Conservation (phyloP, 2,329 filamentous ascomycete genomes). For the Apiospora kogelbergensis region DNA sequence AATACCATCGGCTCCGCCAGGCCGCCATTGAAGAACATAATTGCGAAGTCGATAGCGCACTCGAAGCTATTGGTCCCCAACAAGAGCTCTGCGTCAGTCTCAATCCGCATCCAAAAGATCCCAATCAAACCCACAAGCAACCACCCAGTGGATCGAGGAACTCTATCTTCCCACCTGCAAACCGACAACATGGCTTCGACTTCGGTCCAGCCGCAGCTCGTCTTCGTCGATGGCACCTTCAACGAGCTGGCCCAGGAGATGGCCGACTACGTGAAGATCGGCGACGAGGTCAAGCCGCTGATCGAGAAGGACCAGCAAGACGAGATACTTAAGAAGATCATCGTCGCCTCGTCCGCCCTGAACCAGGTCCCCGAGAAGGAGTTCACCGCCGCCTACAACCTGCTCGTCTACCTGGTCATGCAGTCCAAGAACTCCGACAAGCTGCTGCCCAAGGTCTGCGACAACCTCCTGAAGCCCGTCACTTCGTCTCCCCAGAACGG, state of each 20-base stretch:
- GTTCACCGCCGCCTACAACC: slow-evolving; percentile 93
- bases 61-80: slow-evolving; percentile 3
- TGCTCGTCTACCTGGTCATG: slow-evolving; percentile 88
- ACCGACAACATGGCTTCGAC: slow-evolving; percentile 18
- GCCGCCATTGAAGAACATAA: slow-evolving; percentile 7
- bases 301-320: slow-evolving; percentile 77
- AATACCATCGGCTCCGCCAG: slow-evolving; percentile 7
- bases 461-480: slow-evolving; percentile 84
- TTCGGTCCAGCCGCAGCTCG: slow-evolving; percentile 52
- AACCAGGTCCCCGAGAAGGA: slow-evolving; percentile 93
- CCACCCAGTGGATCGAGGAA: slow-evolving; percentile 2
- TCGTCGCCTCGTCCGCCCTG: slow-evolving; percentile 73
- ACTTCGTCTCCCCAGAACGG: slow-evolving; percentile 84
- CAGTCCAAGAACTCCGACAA: slow-evolving; percentile 83
- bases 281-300: slow-evolving; percentile 75
- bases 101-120: background rate
- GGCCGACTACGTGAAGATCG: slow-evolving; percentile 86
- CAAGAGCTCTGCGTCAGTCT: slow-evolving; percentile 2
- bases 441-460: slow-evolving; percentile 85
- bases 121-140: background rate
- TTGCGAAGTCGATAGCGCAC: slow-evolving; percentile 6
- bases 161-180: background rate
- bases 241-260: slow-evolving; percentile 92
- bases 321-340: slow-evolving; percentile 85
- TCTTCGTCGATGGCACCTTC: slow-evolving; percentile 88